Conservation (phyloP, 768 basidiomycete genomes). For the Antrodiella citrinella region DNA sequence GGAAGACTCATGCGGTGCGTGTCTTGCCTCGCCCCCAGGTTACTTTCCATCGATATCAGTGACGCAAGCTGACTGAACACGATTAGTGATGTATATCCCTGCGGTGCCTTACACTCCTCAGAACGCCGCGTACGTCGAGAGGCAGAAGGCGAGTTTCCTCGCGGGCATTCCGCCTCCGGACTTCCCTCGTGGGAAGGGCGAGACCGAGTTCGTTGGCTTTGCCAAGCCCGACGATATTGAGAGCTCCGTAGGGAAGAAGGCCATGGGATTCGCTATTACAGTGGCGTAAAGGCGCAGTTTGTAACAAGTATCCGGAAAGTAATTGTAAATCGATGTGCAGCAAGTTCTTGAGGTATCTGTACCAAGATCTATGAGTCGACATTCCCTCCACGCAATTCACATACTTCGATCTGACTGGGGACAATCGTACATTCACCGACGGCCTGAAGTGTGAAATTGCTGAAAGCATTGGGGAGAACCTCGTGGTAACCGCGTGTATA, state of each 20-base stretch:
- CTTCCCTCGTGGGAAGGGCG: conserved; percentile 45
- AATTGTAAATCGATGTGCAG: no score
- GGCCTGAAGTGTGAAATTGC: no score
- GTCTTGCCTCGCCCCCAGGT: no score
- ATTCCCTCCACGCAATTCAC: no score
- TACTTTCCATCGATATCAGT: no score
- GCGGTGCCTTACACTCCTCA: conserved; percentile 58
- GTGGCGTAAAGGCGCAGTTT: no score
- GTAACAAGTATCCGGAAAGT: no score
- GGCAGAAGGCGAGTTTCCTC: conserved; percentile 57
- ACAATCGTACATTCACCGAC: no score
- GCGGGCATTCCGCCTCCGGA: conserved; percentile 60
- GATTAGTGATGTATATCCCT: conserved; percentile 69
- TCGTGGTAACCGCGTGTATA: background rate
- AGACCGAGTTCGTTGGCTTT: conserved; percentile 30
- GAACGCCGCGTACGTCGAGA: conserved; percentile 52
- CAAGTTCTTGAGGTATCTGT: no score
- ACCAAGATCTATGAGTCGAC: no score
- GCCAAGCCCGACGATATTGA: conserved; percentile 33
- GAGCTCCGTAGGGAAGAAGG: conserved; percentile 25
- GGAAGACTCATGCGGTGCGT: conserved; percentile 46
- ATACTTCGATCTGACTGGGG: no score
- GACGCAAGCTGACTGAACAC: no score
- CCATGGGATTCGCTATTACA: conserved; percentile 35
- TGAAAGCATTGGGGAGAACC: background rate